phyloP scores from a whole-genome alignment of 1,284 basidiomycete genomes.

The Serendipita sp. region DNA sequence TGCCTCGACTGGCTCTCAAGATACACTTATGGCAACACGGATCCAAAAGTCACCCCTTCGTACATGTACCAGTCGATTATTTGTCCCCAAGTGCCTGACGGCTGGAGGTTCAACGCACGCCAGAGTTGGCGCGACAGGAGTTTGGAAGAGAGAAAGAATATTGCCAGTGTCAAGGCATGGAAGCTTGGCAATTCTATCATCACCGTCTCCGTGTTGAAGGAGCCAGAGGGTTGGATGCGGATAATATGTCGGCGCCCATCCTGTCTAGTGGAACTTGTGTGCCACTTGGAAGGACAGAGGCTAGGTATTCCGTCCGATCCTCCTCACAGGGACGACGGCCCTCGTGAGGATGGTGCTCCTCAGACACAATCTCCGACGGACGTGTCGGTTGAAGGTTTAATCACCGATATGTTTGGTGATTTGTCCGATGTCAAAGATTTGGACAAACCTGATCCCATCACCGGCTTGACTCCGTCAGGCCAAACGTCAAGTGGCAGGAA shows the following conservation, averaged over 20 bases:
- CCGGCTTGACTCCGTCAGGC: slow-evolving; percentile 71
- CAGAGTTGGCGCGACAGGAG: not conserved
- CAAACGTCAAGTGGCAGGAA: slow-evolving; percentile 74
- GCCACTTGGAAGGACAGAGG: not conserved
- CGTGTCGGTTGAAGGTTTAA: too few relatives aligned
- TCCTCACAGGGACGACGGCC: too few relatives aligned
- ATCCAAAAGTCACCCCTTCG: slow-evolving; percentile 76
- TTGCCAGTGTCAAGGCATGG: slow-evolving; percentile 64
- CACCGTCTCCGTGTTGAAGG: slow-evolving; percentile 62
- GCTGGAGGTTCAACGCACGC: not conserved
- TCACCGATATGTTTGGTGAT: too few relatives aligned
- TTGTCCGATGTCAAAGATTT: not conserved
- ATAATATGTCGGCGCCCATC: slow-evolving; percentile 81
- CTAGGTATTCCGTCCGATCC: too few relatives aligned
- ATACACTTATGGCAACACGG: slow-evolving; percentile 91
- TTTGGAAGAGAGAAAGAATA: slow-evolving; percentile 22
- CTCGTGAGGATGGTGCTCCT: too few relatives aligned
- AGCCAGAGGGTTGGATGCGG: slow-evolving; percentile 74
- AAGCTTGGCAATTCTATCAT: slow-evolving; percentile 76
- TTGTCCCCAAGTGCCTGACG: not conserved
- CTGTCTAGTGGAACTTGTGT: not conserved
- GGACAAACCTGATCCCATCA: slow-evolving; percentile 43
- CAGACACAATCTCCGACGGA: too few relatives aligned
- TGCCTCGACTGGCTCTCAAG: slow-evolving; percentile 97
- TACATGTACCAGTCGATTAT: slow-evolving; percentile 22